Conservation (phyloP, 371 early-diverging fungal genomes). For the Mucor sp. region DNA sequence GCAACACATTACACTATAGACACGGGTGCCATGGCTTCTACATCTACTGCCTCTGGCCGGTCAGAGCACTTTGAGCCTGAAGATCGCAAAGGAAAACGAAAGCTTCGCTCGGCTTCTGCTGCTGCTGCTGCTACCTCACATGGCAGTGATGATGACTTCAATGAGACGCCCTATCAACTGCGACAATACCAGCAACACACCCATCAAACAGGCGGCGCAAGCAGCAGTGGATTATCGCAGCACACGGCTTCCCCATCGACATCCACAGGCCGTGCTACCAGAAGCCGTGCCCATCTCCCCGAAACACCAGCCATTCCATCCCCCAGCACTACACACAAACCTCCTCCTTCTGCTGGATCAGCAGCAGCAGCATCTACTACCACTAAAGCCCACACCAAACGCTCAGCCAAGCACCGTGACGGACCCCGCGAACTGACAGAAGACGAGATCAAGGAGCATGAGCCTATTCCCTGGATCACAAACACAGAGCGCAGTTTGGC, state of each 20-base stretch:
- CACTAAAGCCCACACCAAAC: slow-evolving; percentile 5
- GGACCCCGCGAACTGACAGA: slow-evolving; percentile 26
- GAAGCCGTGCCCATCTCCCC: slow-evolving; percentile 8
- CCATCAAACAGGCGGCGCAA: neutral
- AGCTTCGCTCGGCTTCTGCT: slow-evolving; percentile 21
- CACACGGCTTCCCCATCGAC: neutral
- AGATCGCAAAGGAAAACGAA: slow-evolving; percentile 45
- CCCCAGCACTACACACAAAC: neutral
- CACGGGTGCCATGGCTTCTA: neutral
- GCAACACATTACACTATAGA: slow-evolving; percentile 25
- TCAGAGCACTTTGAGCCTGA: slow-evolving; percentile 2
- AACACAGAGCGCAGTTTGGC: slow-evolving; percentile 53
- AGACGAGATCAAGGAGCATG: slow-evolving; percentile 39
- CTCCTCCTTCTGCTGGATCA: neutral
- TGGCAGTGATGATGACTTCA: slow-evolving; percentile 30
- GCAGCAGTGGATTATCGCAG: neutral
- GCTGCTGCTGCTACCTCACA: slow-evolving; percentile 2
- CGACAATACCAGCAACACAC: neutral
- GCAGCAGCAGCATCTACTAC: neutral
- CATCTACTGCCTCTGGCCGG: neutral
- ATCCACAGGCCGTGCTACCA: slow-evolving; percentile 5
- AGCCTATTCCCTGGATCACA: slow-evolving; percentile 67
- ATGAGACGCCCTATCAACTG: neutral
- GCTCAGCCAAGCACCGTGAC: slow-evolving; percentile 26
- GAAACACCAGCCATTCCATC: neutral